These are phyloP conservation scores for Flaveria sonorensis DNA, from an alignment of 129 eudicot species.

Conservation along the genomic window DNA sequence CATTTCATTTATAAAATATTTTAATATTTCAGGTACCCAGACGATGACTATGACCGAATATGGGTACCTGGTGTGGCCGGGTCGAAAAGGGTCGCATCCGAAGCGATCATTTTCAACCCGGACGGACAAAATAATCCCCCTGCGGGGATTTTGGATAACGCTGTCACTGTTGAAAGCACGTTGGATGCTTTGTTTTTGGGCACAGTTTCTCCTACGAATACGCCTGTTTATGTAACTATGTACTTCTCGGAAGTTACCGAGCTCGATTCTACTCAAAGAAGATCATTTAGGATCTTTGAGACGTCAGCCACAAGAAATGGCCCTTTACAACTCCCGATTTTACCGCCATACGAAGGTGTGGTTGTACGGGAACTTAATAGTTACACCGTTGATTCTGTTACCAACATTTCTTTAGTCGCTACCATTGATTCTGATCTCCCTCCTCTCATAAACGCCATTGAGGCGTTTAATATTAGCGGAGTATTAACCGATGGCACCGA, in stretches of 20 bases:
- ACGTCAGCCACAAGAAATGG: background rate
- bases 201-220: background rate
- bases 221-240: conserved; percentile 18
- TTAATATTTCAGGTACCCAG: conserved; percentile 21
- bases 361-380: background rate
- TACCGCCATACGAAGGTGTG: conserved; percentile 28
- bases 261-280: conserved; percentile 29
- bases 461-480: conserved; percentile 31
- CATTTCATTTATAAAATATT: background rate
- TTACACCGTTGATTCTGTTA: conserved; percentile 17
- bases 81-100: background rate
- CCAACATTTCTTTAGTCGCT: conserved; percentile 29
- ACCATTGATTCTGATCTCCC: conserved; percentile 32
- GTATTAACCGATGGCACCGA: conserved; percentile 38
- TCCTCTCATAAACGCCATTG: conserved; percentile 40
- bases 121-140: conserved; percentile 32
- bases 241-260: conserved; percentile 38
- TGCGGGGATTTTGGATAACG: conserved; percentile 18
- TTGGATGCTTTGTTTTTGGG: conserved; percentile 20
- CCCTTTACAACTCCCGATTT: conserved; percentile 14
- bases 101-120: conserved; percentile 4
- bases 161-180: conserved; percentile 22
- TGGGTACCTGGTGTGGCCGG: conserved; percentile 22
- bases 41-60: conserved; percentile 41
- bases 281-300: conserved; percentile 33